A percentile compares a stretch with the other conserved stretches of the same genome.
Conservation (phyloP, 768 basidiomycete species). For the Mycena vitilis region DNA sequence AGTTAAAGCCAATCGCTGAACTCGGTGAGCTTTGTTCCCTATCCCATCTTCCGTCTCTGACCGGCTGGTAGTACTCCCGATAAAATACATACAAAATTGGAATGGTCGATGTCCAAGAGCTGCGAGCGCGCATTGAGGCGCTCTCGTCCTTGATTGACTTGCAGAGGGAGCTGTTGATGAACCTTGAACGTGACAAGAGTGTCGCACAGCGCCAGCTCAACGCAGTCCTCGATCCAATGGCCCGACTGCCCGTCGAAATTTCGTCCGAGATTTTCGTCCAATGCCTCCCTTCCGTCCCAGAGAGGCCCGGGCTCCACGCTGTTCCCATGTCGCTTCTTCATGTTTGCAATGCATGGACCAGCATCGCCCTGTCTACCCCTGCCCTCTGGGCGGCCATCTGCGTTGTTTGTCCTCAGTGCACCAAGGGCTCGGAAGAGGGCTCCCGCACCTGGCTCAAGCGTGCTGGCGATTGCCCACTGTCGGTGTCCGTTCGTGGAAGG, state of each 20-base stretch:
- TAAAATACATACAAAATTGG: too few relatives aligned
- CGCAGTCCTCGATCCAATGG: slow-evolving; percentile 14
- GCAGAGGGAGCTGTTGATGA: slow-evolving; percentile 2
- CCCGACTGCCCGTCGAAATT: slow-evolving; percentile 14
- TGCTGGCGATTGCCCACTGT: neutral
- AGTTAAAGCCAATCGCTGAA: too few relatives aligned
- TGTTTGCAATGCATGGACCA: slow-evolving; percentile 6
- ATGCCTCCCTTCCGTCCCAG: neutral
- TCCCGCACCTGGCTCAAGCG: neutral
- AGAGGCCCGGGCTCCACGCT: neutral
- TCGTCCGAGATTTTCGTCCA: slow-evolving; percentile 18
- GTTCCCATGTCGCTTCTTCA: neutral
- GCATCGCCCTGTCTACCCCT: neutral
- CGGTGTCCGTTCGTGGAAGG: neutral
- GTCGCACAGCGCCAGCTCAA: slow-evolving; percentile 19
- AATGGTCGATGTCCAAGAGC: neutral
- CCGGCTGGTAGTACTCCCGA: too few relatives aligned
- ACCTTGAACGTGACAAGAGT: slow-evolving; percentile 4
- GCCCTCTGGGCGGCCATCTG: neutral
- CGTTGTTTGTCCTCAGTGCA: neutral
- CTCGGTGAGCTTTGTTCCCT: too few relatives aligned
- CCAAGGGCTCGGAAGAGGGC: too few relatives aligned
- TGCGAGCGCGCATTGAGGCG: neutral
- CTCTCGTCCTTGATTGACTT: neutral
- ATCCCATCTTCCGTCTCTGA: too few relatives aligned